Base-by-base conservation (phyloP, 345 rosid species). In the Hypericum perforatum region DNA sequence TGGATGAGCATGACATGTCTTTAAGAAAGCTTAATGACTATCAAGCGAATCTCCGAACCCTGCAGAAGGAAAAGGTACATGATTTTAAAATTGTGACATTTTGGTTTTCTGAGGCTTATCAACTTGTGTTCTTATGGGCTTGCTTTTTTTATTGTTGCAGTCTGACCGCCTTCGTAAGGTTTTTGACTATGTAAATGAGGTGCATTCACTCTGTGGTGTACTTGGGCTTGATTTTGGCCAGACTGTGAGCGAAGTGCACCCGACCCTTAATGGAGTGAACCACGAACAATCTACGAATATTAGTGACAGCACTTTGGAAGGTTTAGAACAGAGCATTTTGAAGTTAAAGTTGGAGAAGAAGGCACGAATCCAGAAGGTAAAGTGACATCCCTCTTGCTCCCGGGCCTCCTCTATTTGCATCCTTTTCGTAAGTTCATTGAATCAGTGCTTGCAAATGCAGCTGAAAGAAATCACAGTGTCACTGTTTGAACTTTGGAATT, bases 1-100 rank as follows among this genome's bases (percentile, higher is more conserved):
- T 83, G n/a, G 78, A 78, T 56, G 96, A 90, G 58, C 79, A 82
- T 41, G 98, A 88, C 74, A 77, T 92, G 72, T 79, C 98, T 0
- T 16, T 80, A 9, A 77, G 98, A 58, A 88, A 70, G 80, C 95
- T 92, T 57, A 72, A 72, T 40, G 98, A 92, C 61, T 81, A 76
- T 75, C 89, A 85, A 68, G 69, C 82, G 15, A 83, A 76, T 77
- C 89, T 92, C 39, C 84, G 72, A 22, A 61, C 78, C 32, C 95
- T 92, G 68, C 95, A 88, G 55, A 83, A 76, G 65, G 91, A 92
- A 63, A 92, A 92, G 96, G 96, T 83, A 60, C 51, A 63, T n/a
- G 16, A 52, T 43, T 59, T 22, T 6, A 36, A 6, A 14, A 6
- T 22, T 22, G 32, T 1, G 32, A 22, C 32, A 22, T 22, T 22